A percentile compares a stretch with the other conserved stretches of the same genome.
phyloP scores from a whole-genome alignment of 306 rosid genomes.

The Lithocarpus polystachyus region DNA sequence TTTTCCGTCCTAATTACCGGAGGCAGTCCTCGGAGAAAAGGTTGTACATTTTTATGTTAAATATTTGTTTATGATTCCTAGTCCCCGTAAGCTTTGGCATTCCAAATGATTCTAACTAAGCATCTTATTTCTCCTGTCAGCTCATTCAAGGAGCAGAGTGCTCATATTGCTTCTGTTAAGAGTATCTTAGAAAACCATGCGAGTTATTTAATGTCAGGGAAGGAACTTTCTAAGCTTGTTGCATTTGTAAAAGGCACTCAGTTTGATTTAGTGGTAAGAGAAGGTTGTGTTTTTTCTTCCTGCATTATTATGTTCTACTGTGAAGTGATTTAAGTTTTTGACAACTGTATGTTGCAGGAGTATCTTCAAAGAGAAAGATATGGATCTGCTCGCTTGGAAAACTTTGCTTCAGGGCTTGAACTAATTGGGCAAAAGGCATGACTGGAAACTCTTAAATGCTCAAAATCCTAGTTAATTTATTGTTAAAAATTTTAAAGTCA shows the following conservation, averaged over 20 bases:
- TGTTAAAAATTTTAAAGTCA: background rate
- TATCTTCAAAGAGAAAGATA: conserved; percentile 89
- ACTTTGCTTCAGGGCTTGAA: conserved; percentile 91
- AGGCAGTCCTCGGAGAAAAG: conserved; percentile 75
- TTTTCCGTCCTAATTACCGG: conserved; percentile 63
- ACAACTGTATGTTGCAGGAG: conserved; percentile 53
- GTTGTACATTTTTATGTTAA: conserved; percentile 25
- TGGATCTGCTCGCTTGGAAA: conserved; percentile 88
- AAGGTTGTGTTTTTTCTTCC: background rate
- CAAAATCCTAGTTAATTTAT: conserved; percentile 2
- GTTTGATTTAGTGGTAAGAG: conserved; percentile 91
- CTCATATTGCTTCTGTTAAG: conserved; percentile 82
- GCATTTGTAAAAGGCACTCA: conserved; percentile 97
- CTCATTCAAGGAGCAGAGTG: conserved; percentile 86
- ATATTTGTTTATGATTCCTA: conserved; percentile 7
- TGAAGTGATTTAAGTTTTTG: conserved; percentile 22
- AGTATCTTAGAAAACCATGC: conserved; percentile 93
- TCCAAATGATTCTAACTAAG: conserved; percentile 21
- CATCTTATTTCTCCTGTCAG: conserved; percentile 9
- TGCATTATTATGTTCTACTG: background rate
- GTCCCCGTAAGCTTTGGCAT: conserved; percentile 8
- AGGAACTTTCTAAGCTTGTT: conserved; percentile 95
- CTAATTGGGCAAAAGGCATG: conserved; percentile 79
- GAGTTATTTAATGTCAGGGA: conserved; percentile 87
- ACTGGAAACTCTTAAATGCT: conserved; percentile 7